phyloP scores from a whole-genome alignment of 176 grass and related monocot species.

The Cymbopogon citratus region DNA sequence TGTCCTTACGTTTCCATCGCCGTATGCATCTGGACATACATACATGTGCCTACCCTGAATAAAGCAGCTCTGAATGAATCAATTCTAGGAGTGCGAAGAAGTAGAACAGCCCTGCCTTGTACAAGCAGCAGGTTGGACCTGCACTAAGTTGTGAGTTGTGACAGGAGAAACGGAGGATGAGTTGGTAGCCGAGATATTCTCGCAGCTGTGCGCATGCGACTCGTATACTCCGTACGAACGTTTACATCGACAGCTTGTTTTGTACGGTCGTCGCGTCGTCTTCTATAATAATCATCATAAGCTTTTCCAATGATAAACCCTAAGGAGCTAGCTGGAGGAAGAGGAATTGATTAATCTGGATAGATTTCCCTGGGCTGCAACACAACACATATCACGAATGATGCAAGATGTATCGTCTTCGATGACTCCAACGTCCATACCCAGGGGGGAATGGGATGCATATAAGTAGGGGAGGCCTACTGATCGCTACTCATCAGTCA shows the following conservation, averaged over 20 bases:
- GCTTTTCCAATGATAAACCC: too few species aligned
- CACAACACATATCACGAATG: neutral
- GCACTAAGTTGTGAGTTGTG: neutral
- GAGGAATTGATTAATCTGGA: too few species aligned
- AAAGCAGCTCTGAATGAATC: too few species aligned
- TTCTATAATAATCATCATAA: neutral
- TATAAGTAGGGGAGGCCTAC: neutral
- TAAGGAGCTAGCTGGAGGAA: too few species aligned
- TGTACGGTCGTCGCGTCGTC: neutral
- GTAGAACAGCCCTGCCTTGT: too few species aligned
- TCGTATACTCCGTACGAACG: neutral
- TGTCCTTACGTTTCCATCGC: too few species aligned
- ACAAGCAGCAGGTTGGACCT: too few species aligned
- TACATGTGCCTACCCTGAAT: too few species aligned
- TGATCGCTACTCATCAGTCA: neutral
- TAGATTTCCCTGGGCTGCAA: neutral
- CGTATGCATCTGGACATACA: too few species aligned
- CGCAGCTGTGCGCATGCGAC: neutral
- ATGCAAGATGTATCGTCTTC: neutral
- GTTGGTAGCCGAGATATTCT: neutral
- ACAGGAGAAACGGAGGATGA: neutral
- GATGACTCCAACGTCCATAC: neutral
- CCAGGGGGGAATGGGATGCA: neutral
- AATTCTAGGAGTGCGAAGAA: too few species aligned
- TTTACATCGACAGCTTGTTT: neutral